phyloP scores from a whole-genome alignment of 306 rosid genomes.

The Prunus mira region DNA sequence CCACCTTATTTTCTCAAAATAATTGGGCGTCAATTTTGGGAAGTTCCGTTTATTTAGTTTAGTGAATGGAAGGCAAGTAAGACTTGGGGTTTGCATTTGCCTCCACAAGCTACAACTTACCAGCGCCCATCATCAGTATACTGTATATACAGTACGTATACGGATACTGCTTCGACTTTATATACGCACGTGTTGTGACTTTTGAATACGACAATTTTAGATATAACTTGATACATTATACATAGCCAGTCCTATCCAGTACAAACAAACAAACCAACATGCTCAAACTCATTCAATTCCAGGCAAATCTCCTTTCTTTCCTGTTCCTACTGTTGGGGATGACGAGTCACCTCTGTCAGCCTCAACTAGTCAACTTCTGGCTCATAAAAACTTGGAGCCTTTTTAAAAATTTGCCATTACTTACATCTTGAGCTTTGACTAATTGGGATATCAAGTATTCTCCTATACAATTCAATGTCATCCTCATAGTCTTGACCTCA shows the following conservation, averaged over 20 bases:
- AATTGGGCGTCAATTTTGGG: neutral
- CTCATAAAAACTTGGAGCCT: neutral
- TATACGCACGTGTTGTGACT: no score
- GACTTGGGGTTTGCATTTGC: neutral
- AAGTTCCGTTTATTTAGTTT: neutral
- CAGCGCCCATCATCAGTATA: neutral
- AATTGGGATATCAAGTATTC: neutral
- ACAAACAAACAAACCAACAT: no score
- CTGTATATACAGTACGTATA: neutral
- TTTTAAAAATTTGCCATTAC: neutral
- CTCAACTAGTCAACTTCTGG: neutral
- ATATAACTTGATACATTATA: no score
- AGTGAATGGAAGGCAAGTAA: neutral
- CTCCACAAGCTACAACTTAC: neutral
- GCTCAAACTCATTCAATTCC: no score
- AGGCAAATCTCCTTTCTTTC: no score
- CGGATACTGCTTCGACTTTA: neutral
- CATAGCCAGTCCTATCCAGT: no score
- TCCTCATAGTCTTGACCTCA: neutral
- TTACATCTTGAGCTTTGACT: neutral
- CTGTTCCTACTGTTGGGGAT: neutral
- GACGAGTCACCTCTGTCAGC: neutral
- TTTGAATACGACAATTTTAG: no score
- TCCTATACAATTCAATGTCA: neutral
- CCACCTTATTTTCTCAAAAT: slow-evolving; percentile 1